Base-by-base conservation (phyloP, 352 stramenopile species). In the Globisporangium emineosum region DNA sequence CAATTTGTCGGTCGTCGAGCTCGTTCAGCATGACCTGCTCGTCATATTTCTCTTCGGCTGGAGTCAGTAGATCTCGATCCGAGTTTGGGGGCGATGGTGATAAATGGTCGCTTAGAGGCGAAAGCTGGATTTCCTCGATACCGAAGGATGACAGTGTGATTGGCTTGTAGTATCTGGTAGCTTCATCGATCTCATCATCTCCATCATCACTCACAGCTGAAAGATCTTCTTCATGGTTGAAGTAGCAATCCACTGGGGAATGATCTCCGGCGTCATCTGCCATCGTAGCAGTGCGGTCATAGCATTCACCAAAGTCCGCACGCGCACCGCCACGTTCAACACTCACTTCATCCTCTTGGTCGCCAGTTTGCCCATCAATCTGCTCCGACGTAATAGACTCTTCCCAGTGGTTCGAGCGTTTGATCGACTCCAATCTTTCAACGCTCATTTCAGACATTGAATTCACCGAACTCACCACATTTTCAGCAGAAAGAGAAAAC, bases 71-170 rank as follows among this genome's bases (percentile, higher is more conserved):
- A 21, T 21, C 19, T 47, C 23, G 40, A 47, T 47, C 17, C 19
- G 40, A 21, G 17, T 17, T 35, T 54, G 40, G 13, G 19, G 40
- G 8, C 5, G 35, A 25, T 37, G 40, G 45, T 21, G 56, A 42
- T 17, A 40, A 2, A 15, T 17, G 9, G 9, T 57, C 66, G 29
- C 37, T 54, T 40, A 74, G 15, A 12, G 76, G 74, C 32, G 78
- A 86, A 2, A 84, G 21, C 50, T 82, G 66, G 15, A 86, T 32
- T 60, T 84, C 75, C 8, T 72, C 49, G 33, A 81, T 88, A 4
- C 77, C 77, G 37, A 86, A 63, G 2, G 75, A 81, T 21, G 57
- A 61, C 32, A 88, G 32, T 1, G 76, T 84, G 32, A 86, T 73
- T 25, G 78, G 68, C 30, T 70, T 47, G 43, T 69, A 71, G 37